A percentile compares a stretch with the other conserved stretches of the same genome.
Evolutionary conservation across 306 rosid species (phyloP).

Genomic region (Vigna mungo): DNA sequence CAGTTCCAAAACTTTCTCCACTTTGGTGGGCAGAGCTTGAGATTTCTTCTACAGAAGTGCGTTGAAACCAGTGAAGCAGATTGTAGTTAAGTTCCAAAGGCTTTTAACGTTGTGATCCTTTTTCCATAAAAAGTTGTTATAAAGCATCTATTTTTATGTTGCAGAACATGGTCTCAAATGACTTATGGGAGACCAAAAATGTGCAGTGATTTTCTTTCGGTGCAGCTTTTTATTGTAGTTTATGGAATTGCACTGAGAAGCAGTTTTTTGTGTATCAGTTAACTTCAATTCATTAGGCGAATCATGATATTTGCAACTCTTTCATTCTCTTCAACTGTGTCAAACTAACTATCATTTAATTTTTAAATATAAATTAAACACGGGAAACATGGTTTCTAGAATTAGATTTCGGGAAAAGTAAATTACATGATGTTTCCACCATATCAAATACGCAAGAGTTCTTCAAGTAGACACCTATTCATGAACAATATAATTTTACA

Average conservation of each 20-base stretch:
- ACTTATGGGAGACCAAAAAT: conserved; percentile 40
- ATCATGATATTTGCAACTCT: conserved; percentile 5
- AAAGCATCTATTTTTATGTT: conserved; percentile 38
- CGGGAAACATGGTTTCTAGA: too few species aligned
- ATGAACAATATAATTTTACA: too few species aligned
- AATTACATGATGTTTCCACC: too few species aligned
- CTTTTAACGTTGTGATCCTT: conserved; percentile 18
- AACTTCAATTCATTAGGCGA: conserved; percentile 18
- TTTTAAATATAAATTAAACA: too few species aligned
- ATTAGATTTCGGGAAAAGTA: too few species aligned
- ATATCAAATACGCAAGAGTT: too few species aligned
- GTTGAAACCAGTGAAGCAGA: conserved; percentile 43
- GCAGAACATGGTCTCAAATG: conserved; percentile 28
- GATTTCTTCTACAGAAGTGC: conserved; percentile 64
- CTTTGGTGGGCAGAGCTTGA: conserved; percentile 99
- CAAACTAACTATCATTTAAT: too few species aligned
- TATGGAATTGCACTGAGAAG: conserved; percentile 25
- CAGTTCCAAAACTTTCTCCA: conserved; percentile 75
- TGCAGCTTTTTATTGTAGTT: conserved; percentile 8
- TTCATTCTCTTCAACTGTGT: background rate
- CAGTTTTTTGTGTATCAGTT: conserved; percentile 27
- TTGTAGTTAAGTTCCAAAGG: conserved; percentile 38
- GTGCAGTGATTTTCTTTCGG: background rate
- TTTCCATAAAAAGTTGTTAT: conserved; percentile 18
- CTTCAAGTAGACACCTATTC: too few species aligned